Evolutionary conservation across 2,329 filamentous ascomycete genomes (phyloP), one percentile per base, ranked within the genome.

Genomic region (Monilinia polystroma): DNA sequence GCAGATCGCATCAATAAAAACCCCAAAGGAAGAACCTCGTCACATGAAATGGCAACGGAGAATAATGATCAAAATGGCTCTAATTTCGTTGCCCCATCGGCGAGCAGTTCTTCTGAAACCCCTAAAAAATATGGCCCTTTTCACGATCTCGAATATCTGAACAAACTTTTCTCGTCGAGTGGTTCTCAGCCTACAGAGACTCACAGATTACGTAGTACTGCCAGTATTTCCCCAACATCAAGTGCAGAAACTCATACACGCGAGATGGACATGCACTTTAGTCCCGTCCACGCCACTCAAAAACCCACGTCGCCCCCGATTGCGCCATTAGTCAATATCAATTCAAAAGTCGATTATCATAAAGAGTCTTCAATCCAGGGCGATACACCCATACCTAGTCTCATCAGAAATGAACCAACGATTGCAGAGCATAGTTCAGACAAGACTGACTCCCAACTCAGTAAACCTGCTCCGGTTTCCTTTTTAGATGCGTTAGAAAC

Each of bases 221-320:
- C 45, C 11, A 60, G 58, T 20, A 26, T 60, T 41, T 51, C 58
- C 10, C 58, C 58, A 51, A 51, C 45, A 51, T 60, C 58, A 38
- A 38, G n/a, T 8, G n/a, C 45, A 26, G 58, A 60, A 10, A 35
- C 7, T n/a, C 14, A 51, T 51, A 41, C 7, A 51, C 29, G 32
- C 47, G 45, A 51, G 23, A 49, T 38, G 8, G n/a, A 38, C 4
- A 26, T 18, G 4, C 4, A 26, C 18, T 26, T 11, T 20, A 38
- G 16, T n/a, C 32, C n/a, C 2, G 8, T 6, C n/a, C 38, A 26
- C 29, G 29, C 45, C 47, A 51, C 16, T 16, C 58, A 18, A 23
- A 51, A 51, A 7, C n/a, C 20, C 41, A 14, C n/a, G 14, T 26
- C 35, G 14, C n/a, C 45, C 8, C 58, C n/a, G 38, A 23, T 32